Percentiles rank a stretch among this genome's conserved stretches.
phyloP scores from a whole-genome alignment of 768 basidiomycete species.

The Hygrocybe coccinea region DNA sequence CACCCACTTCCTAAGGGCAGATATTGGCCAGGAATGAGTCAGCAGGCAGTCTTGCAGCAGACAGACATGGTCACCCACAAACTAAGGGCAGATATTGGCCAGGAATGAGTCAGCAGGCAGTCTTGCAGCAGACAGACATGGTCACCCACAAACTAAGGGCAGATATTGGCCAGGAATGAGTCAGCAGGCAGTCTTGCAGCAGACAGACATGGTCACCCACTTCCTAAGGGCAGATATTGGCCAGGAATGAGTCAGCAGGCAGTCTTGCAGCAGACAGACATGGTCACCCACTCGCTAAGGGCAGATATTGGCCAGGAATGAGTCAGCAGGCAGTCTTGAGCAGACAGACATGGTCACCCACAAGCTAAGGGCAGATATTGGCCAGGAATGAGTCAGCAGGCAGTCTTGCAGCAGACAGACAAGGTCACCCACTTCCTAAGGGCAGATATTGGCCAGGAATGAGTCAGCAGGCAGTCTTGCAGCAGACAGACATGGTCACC shows the following conservation, averaged over 20 bases:
- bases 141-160: neutral
- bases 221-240: neutral
- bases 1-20: no score
- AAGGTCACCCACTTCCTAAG: neutral
- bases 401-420: neutral
- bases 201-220: neutral
- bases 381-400: neutral
- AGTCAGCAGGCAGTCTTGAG: neutral
- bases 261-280: neutral
- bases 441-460: neutral
- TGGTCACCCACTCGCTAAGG: neutral
- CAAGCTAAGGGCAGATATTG: neutral
- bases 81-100: neutral
- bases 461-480: neutral
- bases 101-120: neutral
- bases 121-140: neutral
- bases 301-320: neutral
- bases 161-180: no score
- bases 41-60: neutral
- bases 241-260: neutral
- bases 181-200: neutral
- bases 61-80: neutral
- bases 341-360: neutral
- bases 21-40: no score
- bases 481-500: neutral